These are phyloP conservation scores for Saturnispora saitoi DNA, from an alignment of 805 yeast species.

Conservation along the genomic window DNA sequence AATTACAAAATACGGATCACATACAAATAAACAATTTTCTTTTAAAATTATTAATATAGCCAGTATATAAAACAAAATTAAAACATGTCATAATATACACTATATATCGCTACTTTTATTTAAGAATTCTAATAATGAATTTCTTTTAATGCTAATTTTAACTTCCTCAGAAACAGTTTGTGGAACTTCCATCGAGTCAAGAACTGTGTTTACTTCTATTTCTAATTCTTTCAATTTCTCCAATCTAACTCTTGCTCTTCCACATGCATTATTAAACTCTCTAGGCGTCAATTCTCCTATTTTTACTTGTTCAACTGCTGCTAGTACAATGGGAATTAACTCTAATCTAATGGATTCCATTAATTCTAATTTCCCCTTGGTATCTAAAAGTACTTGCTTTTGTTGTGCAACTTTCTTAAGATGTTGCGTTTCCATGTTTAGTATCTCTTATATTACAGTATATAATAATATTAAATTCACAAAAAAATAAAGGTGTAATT, in stretches of 20 bases:
- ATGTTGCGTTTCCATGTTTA: slow-evolving; percentile 3
- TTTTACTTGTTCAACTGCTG: slow-evolving; percentile 32
- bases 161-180: not conserved
- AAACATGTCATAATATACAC: too few species aligned
- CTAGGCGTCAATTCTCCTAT: slow-evolving; percentile 34
- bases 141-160: slow-evolving; percentile 4
- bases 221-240: slow-evolving; percentile 33
- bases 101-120: not conserved
- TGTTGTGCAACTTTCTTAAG: not conserved
- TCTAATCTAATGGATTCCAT: slow-evolving; percentile 30
- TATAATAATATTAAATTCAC: not conserved
- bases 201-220: slow-evolving; percentile 26
- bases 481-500: not conserved
- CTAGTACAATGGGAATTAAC: slow-evolving; percentile 33
- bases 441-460: not conserved
- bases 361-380: not conserved
- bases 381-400: not conserved
- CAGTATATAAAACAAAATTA: too few species aligned
- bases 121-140: slow-evolving; percentile 8
- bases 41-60: too few species aligned
- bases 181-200: slow-evolving; percentile 25
- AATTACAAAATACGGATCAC: too few species aligned
- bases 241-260: slow-evolving; percentile 36
- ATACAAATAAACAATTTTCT: too few species aligned
- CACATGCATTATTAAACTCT: slow-evolving; percentile 38